phyloP scores from a whole-genome alignment of 306 rosid genomes.

The Sindora glabra region DNA sequence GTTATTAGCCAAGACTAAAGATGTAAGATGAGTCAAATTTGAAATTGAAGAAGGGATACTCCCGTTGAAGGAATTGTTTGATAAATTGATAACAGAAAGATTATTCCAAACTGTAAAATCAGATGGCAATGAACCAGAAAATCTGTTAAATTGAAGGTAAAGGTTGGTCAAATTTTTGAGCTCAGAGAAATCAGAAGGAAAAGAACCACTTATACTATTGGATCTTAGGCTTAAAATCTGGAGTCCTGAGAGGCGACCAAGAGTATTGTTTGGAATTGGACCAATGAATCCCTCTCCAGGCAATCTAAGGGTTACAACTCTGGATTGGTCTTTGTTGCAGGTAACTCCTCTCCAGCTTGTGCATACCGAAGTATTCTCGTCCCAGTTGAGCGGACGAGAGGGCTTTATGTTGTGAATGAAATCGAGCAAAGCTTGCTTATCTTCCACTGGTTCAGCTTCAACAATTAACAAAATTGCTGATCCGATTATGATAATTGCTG shows the following conservation, averaged over 20 bases:
- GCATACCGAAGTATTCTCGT: constrained; percentile 48
- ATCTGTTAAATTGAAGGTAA: constrained; percentile 50
- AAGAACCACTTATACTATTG: constrained; percentile 53
- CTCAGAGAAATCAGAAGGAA: constrained; percentile 54
- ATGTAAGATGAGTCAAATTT: constrained; percentile 49
- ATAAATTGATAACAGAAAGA: constrained; percentile 45
- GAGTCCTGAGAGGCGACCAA: constrained; percentile 53
- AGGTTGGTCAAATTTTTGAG: constrained; percentile 42
- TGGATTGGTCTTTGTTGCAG: constrained; percentile 46
- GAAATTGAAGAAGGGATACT: constrained; percentile 65
- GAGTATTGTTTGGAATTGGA: constrained; percentile 61
- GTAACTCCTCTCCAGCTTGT: constrained; percentile 66
- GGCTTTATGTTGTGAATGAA: constrained; percentile 52
- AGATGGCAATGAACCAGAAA: constrained; percentile 67
- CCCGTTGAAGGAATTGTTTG: constrained; percentile 64
- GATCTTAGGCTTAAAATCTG: constrained; percentile 49
- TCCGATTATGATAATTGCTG: constrained; percentile 24
- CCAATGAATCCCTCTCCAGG: constrained; percentile 72
- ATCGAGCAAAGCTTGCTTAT: constrained; percentile 79
- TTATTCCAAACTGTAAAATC: constrained; percentile 69
- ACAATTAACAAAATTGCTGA: constrained; percentile 19
- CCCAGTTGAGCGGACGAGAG: constrained; percentile 58
- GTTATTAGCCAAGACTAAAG: constrained; percentile 62
- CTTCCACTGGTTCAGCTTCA: constrained; percentile 53
- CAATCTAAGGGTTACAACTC: constrained; percentile 48